phyloP scores from a whole-genome alignment of 2,329 filamentous ascomycete species.

The Fusarium setosum region DNA sequence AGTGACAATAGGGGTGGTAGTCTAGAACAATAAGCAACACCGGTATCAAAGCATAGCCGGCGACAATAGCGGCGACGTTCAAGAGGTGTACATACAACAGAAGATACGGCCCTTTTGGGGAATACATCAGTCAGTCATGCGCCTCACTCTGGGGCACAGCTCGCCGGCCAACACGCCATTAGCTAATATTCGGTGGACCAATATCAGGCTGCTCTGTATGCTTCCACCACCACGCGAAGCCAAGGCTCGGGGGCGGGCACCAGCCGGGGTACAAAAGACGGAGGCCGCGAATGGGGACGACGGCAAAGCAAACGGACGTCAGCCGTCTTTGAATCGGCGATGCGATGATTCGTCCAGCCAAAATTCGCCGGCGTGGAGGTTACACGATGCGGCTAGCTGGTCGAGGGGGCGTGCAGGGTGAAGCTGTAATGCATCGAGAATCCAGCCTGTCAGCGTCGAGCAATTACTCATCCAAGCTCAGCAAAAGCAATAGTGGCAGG shows the following conservation, averaged over 20 bases:
- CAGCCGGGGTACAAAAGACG: constrained; percentile 27
- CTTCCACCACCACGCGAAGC: constrained; percentile 37
- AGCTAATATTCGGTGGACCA: constrained; percentile 43
- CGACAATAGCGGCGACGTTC: constrained; percentile 18
- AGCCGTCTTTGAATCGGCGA: constrained; percentile 37
- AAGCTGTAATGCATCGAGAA: constrained; percentile 27
- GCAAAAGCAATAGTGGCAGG: constrained; percentile 28
- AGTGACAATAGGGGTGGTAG: constrained; percentile 10
- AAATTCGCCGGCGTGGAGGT: constrained; percentile 26
- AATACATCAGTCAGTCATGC: constrained; percentile 38
- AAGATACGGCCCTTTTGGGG: constrained; percentile 41
- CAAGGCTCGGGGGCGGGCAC: constrained; percentile 33
- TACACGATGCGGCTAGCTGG: constrained; percentile 33
- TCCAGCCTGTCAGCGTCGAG: constrained; percentile 48
- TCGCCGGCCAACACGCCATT: constrained; percentile 38
- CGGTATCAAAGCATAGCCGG: constrained; percentile 7
- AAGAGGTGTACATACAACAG: constrained; percentile 28
- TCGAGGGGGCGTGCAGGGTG: constrained; percentile 37
- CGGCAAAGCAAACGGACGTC: constrained; percentile 36
- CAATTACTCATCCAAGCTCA: constrained; percentile 50
- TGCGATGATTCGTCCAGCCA: constrained; percentile 37
- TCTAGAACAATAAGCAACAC: constrained; percentile 25
- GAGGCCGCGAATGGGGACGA: constrained; percentile 37
- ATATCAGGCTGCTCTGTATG: constrained; percentile 39
- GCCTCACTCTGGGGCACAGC: constrained; percentile 34